A percentile compares a stretch with the other conserved stretches of the same genome.
Conservation (phyloP, 202 grass and related monocot genomes). For the Hordeum pubiflorum region DNA sequence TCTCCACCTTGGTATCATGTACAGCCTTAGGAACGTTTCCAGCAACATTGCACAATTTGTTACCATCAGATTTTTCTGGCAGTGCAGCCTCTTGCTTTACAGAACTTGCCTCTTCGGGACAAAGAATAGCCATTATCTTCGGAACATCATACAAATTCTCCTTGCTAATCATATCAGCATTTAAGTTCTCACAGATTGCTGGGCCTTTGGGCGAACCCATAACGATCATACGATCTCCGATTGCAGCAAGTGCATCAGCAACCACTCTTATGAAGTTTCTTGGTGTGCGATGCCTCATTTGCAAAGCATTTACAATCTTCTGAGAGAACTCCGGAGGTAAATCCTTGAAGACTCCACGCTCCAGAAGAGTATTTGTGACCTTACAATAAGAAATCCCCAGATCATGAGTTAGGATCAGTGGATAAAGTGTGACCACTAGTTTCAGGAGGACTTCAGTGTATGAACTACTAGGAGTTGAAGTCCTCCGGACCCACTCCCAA, state of each 20-base stretch:
- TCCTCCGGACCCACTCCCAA: conserved; percentile 21
- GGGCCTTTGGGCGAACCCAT: conserved; percentile 21
- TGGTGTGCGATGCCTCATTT: neutral
- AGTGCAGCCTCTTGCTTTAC: neutral
- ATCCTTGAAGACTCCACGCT: neutral
- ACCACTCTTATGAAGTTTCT: conserved; percentile 20
- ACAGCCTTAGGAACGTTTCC: neutral
- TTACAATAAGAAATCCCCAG: conserved; percentile 4
- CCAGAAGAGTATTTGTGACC: conserved; percentile 18
- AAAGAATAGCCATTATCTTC: conserved; percentile 32
- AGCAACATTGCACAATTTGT: neutral
- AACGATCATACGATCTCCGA: conserved; percentile 48
- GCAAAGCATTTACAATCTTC: conserved; percentile 16
- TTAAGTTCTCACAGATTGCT: neutral
- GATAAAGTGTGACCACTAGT: conserved; percentile 43
- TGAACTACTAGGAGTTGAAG: neutral
- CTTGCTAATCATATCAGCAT: conserved; percentile 20
- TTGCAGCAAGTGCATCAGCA: conserved; percentile 40
- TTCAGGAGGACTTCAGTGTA: conserved; percentile 31
- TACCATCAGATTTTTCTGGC: neutral
- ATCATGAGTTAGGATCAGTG: conserved; percentile 23
- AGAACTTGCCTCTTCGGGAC: conserved; percentile 1
- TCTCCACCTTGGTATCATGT: neutral
- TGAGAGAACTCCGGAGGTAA: conserved; percentile 34
- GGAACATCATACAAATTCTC: conserved; percentile 32